Evolutionary conservation across 2,329 filamentous ascomycete species (phyloP).

Genomic region (Penicillium sumatraense): DNA sequence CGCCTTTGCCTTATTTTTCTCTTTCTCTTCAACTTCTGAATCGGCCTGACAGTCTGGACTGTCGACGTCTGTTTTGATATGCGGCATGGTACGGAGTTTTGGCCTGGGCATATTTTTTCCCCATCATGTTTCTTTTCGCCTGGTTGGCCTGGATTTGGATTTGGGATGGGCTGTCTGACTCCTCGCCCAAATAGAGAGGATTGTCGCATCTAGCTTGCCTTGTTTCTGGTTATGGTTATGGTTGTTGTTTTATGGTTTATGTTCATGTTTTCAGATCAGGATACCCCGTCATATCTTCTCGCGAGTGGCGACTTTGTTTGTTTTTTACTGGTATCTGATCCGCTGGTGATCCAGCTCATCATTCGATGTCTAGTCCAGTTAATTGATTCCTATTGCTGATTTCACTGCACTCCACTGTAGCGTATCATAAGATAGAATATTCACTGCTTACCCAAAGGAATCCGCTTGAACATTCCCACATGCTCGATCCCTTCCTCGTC

Average conservation of each 20-base stretch:
- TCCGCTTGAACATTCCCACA: constrained; percentile 74
- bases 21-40: background rate
- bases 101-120: background rate
- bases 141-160: background rate
- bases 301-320: constrained; percentile 32
- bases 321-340: constrained; percentile 19
- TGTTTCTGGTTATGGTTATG: background rate
- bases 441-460: background rate
- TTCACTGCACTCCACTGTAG: background rate
- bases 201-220: background rate
- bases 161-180: background rate
- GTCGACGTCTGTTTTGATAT: constrained; percentile 1
- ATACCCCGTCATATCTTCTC: constrained; percentile 42
- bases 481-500: constrained; percentile 83
- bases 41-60: background rate
- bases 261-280: constrained; percentile 30
- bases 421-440: background rate
- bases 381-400: background rate
- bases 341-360: constrained; percentile 8
- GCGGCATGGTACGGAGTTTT: constrained; percentile 3
- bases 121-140: background rate
- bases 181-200: background rate
- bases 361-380: constrained; percentile 1
- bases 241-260: background rate
- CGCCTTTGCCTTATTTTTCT: background rate